Percentiles rank a stretch among this genome's conserved stretches.
phyloP scores from a whole-genome alignment of 768 basidiomycete genomes.

The Goffeauzyma gilvescens region DNA sequence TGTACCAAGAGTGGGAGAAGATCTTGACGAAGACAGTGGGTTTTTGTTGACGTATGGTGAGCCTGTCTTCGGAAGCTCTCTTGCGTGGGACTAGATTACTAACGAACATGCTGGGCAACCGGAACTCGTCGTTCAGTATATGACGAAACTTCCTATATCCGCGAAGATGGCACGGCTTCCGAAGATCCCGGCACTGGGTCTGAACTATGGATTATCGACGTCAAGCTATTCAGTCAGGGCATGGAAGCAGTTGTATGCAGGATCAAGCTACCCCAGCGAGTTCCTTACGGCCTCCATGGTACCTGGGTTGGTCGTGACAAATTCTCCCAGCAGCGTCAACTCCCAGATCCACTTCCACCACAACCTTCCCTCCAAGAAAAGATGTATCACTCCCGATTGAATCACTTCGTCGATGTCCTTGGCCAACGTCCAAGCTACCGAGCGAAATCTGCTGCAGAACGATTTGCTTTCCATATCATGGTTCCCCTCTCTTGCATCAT shows the following conservation, averaged over 20 bases:
- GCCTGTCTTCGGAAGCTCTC: too few species aligned
- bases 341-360: conserved; percentile 8
- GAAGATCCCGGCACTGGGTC: conserved; percentile 19
- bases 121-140: too few species aligned
- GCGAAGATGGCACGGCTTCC: conserved; percentile 19
- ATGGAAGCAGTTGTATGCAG: conserved; percentile 24
- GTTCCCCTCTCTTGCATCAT: conserved; percentile 17
- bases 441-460: conserved; percentile 14
- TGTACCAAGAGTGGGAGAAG: conserved; percentile 19
- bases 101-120: too few species aligned
- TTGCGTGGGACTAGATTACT: too few species aligned
- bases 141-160: conserved; percentile 28
- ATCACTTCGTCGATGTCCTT: conserved; percentile 22
- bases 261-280: conserved; percentile 29
- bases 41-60: conserved; percentile 32
- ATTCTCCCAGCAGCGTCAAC: conserved; percentile 13
- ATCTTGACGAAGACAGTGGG: conserved; percentile 31
- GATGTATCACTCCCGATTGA: conserved; percentile 17
- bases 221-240: conserved; percentile 21
- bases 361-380: conserved; percentile 23
- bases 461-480: conserved; percentile 14
- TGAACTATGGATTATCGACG: conserved; percentile 35
- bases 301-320: conserved; percentile 16
- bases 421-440: conserved; percentile 17
- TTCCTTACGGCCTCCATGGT: conserved; percentile 29